Percentiles rank a stretch among this genome's conserved stretches.
Conservation (phyloP, 2,329 filamentous ascomycete species). For the Ceratocystis papillata region DNA sequence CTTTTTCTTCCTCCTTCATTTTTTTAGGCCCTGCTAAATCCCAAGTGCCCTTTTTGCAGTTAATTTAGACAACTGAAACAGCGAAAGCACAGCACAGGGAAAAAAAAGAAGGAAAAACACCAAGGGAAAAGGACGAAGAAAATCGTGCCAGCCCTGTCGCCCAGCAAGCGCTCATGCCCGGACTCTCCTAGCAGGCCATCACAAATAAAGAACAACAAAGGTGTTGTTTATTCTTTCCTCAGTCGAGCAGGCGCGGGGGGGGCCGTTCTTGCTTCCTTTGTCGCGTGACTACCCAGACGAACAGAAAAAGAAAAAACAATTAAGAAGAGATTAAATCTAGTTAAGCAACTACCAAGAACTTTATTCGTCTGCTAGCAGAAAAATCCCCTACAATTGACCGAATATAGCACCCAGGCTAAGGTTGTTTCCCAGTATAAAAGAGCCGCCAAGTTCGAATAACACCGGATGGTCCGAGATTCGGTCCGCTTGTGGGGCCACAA, state of each 20-base stretch:
- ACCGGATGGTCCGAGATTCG: constrained; percentile 24
- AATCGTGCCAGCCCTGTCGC: neutral
- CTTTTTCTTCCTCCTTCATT: too few species aligned
- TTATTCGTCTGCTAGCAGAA: neutral
- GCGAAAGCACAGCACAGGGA: neutral
- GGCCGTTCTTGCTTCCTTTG: neutral
- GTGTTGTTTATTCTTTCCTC: neutral
- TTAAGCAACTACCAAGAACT: neutral
- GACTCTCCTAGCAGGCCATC: neutral
- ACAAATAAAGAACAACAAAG: constrained; percentile 5
- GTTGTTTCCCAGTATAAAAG: constrained; percentile 3
- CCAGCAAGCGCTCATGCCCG: neutral
- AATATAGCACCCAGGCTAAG: constrained; percentile 3
- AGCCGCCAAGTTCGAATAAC: constrained; percentile 17
- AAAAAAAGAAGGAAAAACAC: neutral
- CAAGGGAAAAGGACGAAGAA: neutral
- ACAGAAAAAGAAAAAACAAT: neutral
- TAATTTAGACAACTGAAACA: neutral
- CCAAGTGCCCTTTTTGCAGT: neutral
- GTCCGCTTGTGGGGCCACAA: constrained; percentile 21
- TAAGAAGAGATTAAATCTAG: neutral
- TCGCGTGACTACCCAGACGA: neutral
- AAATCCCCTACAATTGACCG: constrained; percentile 12
- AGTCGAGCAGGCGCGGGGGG: neutral
- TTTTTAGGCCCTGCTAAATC: neutral